phyloP scores from a whole-genome alignment of 176 grass and related monocot genomes.

The Canna indica region DNA sequence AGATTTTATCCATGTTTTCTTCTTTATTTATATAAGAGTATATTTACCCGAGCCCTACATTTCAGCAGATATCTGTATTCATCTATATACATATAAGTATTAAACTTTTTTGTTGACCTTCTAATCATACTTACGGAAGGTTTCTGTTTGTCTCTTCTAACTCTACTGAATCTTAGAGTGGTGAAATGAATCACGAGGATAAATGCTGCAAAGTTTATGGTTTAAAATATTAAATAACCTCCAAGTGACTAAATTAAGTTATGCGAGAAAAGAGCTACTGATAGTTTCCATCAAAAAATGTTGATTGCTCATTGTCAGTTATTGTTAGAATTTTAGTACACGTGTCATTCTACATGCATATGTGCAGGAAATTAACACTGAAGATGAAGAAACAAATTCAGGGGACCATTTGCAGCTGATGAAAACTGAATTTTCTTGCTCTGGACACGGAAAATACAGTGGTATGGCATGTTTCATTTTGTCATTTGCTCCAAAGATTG shows the following conservation, averaged over 20 bases:
- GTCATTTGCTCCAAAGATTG: background rate
- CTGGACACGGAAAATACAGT: constrained; percentile 59
- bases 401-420: constrained; percentile 24
- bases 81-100: too few relatives aligned
- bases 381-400: constrained; percentile 48
- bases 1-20: too few relatives aligned
- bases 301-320: constrained; percentile 29
- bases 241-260: background rate
- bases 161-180: background rate
- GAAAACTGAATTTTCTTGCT: constrained; percentile 58
- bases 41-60: too few relatives aligned
- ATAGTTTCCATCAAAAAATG: background rate
- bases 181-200: background rate
- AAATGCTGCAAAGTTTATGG: background rate
- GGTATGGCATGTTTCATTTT: constrained; percentile 24
- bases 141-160: background rate
- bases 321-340: constrained; percentile 50
- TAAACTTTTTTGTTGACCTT: too few relatives aligned
- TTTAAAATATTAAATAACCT: background rate
- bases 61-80: too few relatives aligned
- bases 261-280: background rate
- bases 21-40: too few relatives aligned
- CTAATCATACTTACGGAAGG: background rate
- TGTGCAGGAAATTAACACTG: constrained; percentile 61
- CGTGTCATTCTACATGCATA: constrained; percentile 27